These are phyloP conservation scores for Phalaenopsis equestris DNA, from an alignment of 106 monocot genomes.

Conservation along the genomic window DNA sequence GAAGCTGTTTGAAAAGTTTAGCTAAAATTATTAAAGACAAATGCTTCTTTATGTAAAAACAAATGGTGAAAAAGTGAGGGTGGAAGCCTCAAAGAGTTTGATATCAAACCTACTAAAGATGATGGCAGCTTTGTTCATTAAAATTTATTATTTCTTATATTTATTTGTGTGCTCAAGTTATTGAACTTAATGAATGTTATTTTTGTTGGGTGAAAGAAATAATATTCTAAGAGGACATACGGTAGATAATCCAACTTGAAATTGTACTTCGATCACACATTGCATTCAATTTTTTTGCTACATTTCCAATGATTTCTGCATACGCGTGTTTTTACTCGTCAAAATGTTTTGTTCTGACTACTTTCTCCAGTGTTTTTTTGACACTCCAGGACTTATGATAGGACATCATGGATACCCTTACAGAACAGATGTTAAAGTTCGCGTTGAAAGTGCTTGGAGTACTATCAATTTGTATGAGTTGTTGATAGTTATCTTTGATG, in stretches of 20 bases:
- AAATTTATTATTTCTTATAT: not conserved
- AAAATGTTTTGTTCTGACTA: conserved; percentile 12
- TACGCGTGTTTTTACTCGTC: not conserved
- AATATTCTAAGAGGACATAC: not conserved
- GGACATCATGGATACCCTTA: conserved; percentile 70
- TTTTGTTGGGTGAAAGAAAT: not conserved
- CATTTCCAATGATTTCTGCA: not conserved
- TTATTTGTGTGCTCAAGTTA: not conserved
- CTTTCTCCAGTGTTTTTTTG: conserved; percentile 77
- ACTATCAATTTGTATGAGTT: conserved; percentile 79
- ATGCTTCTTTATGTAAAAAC: not conserved
- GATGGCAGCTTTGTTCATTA: not conserved
- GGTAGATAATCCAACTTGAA: not conserved
- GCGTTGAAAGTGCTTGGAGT: conserved; percentile 92
- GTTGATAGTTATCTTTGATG: conserved; percentile 90
- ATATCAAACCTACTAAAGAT: not conserved
- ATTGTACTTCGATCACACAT: not conserved
- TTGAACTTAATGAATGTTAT: not conserved
- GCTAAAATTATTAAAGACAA: not conserved
- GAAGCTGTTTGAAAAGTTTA: not conserved
- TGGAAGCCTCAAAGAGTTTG: not conserved
- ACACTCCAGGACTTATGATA: conserved; percentile 88
- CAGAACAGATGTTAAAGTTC: conserved; percentile 74
- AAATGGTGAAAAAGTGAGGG: not conserved
- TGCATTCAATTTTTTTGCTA: not conserved